These are phyloP conservation scores for Gnaphalium uliginosum DNA, from an alignment of 129 eudicot species.

Conservation along the genomic window DNA sequence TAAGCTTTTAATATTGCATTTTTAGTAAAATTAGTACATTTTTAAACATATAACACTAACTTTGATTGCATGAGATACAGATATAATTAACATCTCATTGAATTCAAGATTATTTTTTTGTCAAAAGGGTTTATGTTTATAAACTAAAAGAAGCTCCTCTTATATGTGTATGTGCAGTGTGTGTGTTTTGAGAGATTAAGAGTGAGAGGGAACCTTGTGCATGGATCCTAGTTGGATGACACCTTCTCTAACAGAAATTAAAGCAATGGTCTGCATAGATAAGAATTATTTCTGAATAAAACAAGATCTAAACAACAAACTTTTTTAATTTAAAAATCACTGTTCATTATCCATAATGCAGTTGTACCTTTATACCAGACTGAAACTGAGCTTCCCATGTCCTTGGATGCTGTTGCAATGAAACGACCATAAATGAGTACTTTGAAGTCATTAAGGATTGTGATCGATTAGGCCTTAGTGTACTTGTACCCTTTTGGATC, in stretches of 20 bases:
- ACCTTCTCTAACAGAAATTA: conserved; percentile 99
- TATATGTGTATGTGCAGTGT: neutral
- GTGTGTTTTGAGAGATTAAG: conserved; percentile 19
- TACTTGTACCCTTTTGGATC: neutral
- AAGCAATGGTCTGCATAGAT: conserved; percentile 82
- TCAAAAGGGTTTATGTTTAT: neutral
- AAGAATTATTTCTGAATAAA: neutral
- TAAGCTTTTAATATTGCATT: too few species aligned
- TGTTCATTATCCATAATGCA: conserved; percentile 16
- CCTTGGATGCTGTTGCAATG: conserved; percentile 78
- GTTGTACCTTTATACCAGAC: conserved; percentile 89
- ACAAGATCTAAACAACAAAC: conserved; percentile 5
- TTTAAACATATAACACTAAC: neutral
- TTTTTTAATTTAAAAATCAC: neutral
- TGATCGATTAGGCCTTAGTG: neutral
- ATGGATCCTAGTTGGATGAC: conserved; percentile 93
- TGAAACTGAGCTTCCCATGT: conserved; percentile 99
- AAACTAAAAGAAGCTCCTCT: conserved; percentile 5
- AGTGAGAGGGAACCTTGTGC: conserved; percentile 60
- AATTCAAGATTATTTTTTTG: neutral
- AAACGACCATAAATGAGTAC: conserved; percentile 24
- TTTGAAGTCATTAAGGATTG: neutral
- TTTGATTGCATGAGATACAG: neutral
- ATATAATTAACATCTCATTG: neutral
- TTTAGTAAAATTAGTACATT: too few species aligned